A percentile compares a stretch with the other conserved stretches of the same genome.
Evolutionary conservation across 2,329 filamentous ascomycete species (phyloP).

Genomic region (Fusarium zealandicum): DNA sequence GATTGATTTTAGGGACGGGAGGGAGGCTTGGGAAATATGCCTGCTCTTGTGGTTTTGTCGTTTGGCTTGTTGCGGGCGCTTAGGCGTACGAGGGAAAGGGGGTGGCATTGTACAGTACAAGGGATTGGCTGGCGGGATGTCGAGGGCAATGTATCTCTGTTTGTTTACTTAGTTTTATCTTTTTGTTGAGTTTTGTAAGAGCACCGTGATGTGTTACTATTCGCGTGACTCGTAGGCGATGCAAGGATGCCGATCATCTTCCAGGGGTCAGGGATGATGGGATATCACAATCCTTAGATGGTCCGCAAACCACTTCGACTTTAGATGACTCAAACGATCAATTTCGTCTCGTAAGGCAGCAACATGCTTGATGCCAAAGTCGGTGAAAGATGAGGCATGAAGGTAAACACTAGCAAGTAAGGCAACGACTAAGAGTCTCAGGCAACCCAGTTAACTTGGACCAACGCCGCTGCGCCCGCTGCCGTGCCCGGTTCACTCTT

Average conservation of each 20-base stretch:
- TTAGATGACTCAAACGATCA: no score
- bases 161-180: slow-evolving; percentile 20
- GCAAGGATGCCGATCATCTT: background rate
- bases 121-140: slow-evolving; percentile 15
- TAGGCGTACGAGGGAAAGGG: slow-evolving; percentile 23
- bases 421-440: background rate
- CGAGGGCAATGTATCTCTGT: slow-evolving; percentile 15
- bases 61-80: slow-evolving; percentile 16
- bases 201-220: slow-evolving; percentile 6
- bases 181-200: slow-evolving; percentile 10
- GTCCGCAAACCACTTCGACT: no score
- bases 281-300: background rate
- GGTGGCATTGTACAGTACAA: slow-evolving; percentile 31
- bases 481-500: no score
- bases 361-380: background rate
- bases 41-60: slow-evolving; percentile 6
- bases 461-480: background rate
- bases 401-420: background rate
- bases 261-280: slow-evolving; percentile 3
- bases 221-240: background rate
- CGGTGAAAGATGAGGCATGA: background rate
- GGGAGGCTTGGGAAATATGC: slow-evolving; percentile 7
- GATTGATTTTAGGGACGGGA: slow-evolving; percentile 12
- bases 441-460: background rate
- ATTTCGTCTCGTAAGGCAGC: no score